Evolutionary conservation across 768 basidiomycete species (phyloP).

Genomic region (Leccinellum rugosiceps): DNA sequence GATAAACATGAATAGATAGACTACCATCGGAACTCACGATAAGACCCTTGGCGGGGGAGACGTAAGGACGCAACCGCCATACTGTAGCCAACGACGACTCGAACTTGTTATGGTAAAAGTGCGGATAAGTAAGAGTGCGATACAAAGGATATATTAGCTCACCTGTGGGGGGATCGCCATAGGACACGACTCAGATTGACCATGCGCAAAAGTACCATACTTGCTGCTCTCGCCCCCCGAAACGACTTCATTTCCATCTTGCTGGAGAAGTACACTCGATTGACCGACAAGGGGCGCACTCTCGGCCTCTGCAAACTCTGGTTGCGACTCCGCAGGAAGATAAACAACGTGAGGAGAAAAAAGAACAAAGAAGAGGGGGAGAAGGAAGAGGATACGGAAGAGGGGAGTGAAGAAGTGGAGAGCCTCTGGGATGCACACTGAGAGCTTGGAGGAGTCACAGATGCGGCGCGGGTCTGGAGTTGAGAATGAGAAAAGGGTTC

Average conservation of each 20-base stretch:
- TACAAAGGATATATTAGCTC: not conserved
- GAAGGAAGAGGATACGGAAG: slow-evolving; percentile 61
- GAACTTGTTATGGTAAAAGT: not conserved
- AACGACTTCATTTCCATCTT: slow-evolving; percentile 40
- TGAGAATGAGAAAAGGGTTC: not conserved
- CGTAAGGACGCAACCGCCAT: slow-evolving; percentile 17
- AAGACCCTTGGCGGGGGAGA: slow-evolving; percentile 20
- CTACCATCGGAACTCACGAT: slow-evolving; percentile 15
- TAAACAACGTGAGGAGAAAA: slow-evolving; percentile 65
- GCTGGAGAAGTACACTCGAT: slow-evolving; percentile 54
- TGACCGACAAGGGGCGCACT: slow-evolving; percentile 29
- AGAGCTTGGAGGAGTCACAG: slow-evolving; percentile 22
- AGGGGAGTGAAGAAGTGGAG: slow-evolving; percentile 56
- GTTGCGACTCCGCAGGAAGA: slow-evolving; percentile 30
- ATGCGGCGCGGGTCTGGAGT: slow-evolving; percentile 16
- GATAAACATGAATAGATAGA: not conserved
- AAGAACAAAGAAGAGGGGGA: slow-evolving; percentile 59
- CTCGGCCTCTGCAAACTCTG: slow-evolving; percentile 17
- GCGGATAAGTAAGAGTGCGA: not conserved
- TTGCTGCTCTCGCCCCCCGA: slow-evolving; percentile 43
- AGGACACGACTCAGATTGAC: slow-evolving; percentile 7
- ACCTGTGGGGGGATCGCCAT: slow-evolving; percentile 8
- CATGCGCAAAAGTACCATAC: slow-evolving; percentile 66
- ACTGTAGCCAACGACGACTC: slow-evolving; percentile 17
- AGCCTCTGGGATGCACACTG: slow-evolving; percentile 33